A percentile compares a stretch with the other conserved stretches of the same genome.
Conservation (phyloP, 108 stramenopile genomes). For the Skeletonema tropicum region DNA sequence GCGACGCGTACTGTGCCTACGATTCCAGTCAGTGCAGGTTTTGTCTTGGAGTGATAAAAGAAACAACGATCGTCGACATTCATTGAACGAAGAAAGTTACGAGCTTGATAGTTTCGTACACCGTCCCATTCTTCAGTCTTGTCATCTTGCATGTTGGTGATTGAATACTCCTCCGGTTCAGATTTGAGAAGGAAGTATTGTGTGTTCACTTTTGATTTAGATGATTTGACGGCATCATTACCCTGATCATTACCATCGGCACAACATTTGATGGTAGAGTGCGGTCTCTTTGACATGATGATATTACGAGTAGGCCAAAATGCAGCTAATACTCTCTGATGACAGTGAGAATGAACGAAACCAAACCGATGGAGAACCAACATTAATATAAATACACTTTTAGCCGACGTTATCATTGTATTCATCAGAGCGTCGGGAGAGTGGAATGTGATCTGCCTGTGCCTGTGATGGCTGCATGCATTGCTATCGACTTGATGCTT, state of each 20-base stretch:
- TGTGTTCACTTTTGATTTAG: background rate
- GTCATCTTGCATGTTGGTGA: constrained; percentile 40
- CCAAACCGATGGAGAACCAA: background rate
- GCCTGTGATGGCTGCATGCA: too few relatives aligned
- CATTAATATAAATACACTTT: background rate
- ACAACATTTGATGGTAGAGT: background rate
- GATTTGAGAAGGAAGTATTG: constrained; percentile 55
- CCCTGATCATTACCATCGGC: background rate
- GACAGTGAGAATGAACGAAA: background rate
- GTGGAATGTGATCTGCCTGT: too few relatives aligned
- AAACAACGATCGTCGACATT: constrained; percentile 49
- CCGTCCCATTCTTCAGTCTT: constrained; percentile 59
- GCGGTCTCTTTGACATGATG: background rate
- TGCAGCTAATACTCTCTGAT: background rate
- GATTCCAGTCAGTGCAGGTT: constrained; percentile 34
- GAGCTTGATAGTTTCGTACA: constrained; percentile 62
- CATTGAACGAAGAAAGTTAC: constrained; percentile 55
- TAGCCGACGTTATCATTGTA: background rate
- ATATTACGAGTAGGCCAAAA: background rate
- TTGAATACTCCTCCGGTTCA: constrained; percentile 59
- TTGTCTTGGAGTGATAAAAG: constrained; percentile 60
- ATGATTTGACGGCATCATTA: background rate
- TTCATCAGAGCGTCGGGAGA: too few relatives aligned
- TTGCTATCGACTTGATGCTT: too few relatives aligned
- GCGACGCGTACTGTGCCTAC: constrained; percentile 50